These are phyloP conservation scores for Triglochin maritima DNA, from an alignment of 106 monocot genomes.

Conservation along the genomic window DNA sequence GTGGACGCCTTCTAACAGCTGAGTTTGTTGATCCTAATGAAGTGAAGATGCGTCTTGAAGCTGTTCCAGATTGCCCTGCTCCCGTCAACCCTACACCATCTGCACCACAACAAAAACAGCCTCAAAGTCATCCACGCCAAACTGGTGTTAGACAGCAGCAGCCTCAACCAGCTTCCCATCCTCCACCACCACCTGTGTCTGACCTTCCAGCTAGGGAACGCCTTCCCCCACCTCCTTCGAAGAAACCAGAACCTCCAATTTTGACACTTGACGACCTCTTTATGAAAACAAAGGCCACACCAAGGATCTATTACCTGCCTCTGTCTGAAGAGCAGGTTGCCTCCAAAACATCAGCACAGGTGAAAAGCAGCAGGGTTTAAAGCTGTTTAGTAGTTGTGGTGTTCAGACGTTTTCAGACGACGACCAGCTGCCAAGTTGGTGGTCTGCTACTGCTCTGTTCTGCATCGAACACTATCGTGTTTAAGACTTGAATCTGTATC, in stretches of 20 bases:
- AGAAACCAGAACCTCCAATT: slow-evolving; percentile 43
- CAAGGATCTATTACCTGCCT: slow-evolving; percentile 85
- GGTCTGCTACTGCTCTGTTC: no score
- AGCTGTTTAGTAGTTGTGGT: background rate
- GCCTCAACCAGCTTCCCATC: slow-evolving; percentile 24
- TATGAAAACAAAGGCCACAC: slow-evolving; percentile 59
- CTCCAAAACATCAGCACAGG: slow-evolving; percentile 31
- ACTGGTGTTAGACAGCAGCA: slow-evolving; percentile 7
- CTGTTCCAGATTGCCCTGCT: slow-evolving; percentile 31
- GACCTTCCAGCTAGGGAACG: slow-evolving; percentile 17
- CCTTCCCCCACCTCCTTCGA: slow-evolving; percentile 27
- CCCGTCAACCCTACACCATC: slow-evolving; percentile 38
- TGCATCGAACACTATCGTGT: no score
- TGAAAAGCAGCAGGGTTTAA: slow-evolving; percentile 20
- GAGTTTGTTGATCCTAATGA: slow-evolving; percentile 80
- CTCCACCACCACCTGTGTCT: slow-evolving; percentile 20
- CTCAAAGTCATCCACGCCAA: slow-evolving; percentile 15
- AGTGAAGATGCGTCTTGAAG: slow-evolving; percentile 43
- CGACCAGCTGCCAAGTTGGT: no score
- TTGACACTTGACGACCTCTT: slow-evolving; percentile 88
- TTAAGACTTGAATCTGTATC: no score
- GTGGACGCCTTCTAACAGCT: slow-evolving; percentile 52
- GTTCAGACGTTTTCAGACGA: no score
- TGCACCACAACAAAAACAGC: slow-evolving; percentile 7
- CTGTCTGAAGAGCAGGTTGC: slow-evolving; percentile 60